Base-by-base conservation (phyloP, 2,329 filamentous ascomycete genomes). In the Neofusicoccum parvum region DNA sequence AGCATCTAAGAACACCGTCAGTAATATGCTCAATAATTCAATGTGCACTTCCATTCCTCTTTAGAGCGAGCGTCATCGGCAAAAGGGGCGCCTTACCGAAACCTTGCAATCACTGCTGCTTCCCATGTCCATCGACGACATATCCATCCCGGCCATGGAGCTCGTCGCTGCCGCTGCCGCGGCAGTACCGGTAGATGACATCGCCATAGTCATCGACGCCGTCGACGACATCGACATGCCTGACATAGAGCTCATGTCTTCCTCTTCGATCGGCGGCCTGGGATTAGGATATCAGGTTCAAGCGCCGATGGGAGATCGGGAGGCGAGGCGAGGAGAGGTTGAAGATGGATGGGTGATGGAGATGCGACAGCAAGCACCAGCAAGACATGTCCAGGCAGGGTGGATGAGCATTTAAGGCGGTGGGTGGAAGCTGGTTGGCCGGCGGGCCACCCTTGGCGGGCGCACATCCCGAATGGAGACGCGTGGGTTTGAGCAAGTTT, bases 1-100 rank as follows among this genome's bases (percentile, higher is more conserved):
- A 92, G 81, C 90, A 92, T 93, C 89, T 91, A 51, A 12, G 45
- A 12, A 39, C 6, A 37, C 23, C 23, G 27, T 48, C 11, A 62
- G 58, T 12, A 14, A 20, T n/a, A 14, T n/a, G 39, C 17, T 23
- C 6, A 14, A 14, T 23, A 15, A 9, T 34, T 32, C 6, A 32
- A 20, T 37, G 17, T n/a, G 32, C 3, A 60, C 3, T 23, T 41
- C 15, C 4, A 32, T 32, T 32, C 27, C 27, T 7, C 5, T 32
- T 5, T 32, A 32, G 27, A 32, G 5, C 27, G 27, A 32, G 27
- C 27, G 27, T 32, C 27, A 32, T 11, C 27, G 15, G 32, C n/a
- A 27, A 58, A 15, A 27, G 23, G 32, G n/a, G 59, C 72, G 27
- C 69, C 37, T 32, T 58, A 79, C 78, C 62, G 78, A 78, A 68